Evolutionary conservation across 352 stramenopile species (phyloP).

Genomic region (Phytophthora pistaciae): DNA sequence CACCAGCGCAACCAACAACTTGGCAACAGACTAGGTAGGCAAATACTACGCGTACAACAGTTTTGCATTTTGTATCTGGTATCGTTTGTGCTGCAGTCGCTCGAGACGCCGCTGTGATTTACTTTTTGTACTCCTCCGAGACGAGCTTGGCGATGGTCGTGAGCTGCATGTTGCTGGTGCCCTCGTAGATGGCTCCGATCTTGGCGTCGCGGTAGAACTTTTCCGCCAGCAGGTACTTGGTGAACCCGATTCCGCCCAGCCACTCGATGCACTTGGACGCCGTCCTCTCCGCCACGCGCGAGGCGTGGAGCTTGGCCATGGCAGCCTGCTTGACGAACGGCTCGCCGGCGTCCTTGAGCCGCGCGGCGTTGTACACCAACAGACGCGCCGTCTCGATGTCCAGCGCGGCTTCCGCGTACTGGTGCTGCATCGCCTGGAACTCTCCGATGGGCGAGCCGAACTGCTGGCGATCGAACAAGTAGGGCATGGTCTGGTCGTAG

Average conservation of each 20-base stretch:
- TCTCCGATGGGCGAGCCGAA: slow-evolving; percentile 96
- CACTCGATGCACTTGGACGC: slow-evolving; percentile 97
- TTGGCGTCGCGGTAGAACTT: slow-evolving; percentile 99
- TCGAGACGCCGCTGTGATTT: slow-evolving; percentile 9
- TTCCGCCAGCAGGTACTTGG: slow-evolving; percentile 94
- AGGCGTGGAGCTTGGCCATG: slow-evolving; percentile 97
- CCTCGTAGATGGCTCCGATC: slow-evolving; percentile 98
- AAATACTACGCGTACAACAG: not conserved
- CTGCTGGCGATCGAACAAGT: slow-evolving; percentile 96
- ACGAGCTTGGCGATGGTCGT: slow-evolving; percentile 93
- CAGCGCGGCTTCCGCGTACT: slow-evolving; percentile 95
- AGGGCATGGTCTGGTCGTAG: slow-evolving; percentile 96
- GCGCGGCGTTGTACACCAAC: slow-evolving; percentile 95
- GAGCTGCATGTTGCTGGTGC: slow-evolving; percentile 98
- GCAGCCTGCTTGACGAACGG: slow-evolving; percentile 98
- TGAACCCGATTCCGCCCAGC: slow-evolving; percentile 97
- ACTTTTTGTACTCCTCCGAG: slow-evolving; percentile 90
- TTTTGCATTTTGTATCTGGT: not conserved
- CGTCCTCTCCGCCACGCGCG: slow-evolving; percentile 95
- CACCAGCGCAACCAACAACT: slow-evolving; percentile 20
- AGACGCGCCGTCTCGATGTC: slow-evolving; percentile 95
- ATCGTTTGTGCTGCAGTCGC: not conserved
- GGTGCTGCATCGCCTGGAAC: slow-evolving; percentile 97
- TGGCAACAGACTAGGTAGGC: not conserved
- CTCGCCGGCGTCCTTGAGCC: slow-evolving; percentile 94